These are phyloP conservation scores for Rhizopus sp. DNA, from an alignment of 371 early-diverging fungal species.

Conservation along the genomic window DNA sequence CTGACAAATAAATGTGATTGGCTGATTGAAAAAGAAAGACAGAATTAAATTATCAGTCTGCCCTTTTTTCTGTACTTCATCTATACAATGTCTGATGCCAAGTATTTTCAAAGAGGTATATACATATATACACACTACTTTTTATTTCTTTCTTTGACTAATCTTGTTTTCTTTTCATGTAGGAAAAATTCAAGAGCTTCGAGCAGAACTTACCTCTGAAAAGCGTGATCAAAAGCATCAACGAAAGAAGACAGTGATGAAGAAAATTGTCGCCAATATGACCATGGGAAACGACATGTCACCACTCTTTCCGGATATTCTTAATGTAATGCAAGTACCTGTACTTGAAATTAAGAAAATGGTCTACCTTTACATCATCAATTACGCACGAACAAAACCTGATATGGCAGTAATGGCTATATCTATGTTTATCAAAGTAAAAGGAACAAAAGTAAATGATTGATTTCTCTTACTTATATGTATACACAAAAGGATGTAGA, in stretches of 20 bases:
- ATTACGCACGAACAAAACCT: slow-evolving; percentile 85
- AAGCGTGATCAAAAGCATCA: slow-evolving; percentile 88
- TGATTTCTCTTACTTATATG: neutral
- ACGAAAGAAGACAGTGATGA: slow-evolving; percentile 89
- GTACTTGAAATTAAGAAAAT: slow-evolving; percentile 82
- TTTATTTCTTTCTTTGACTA: neutral
- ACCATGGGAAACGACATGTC: slow-evolving; percentile 99
- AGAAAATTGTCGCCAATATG: slow-evolving; percentile 97
- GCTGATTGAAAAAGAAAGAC: slow-evolving; percentile 2
- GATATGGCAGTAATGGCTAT: slow-evolving; percentile 89
- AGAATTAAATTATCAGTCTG: neutral
- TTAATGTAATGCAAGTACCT: slow-evolving; percentile 59
- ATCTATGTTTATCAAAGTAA: slow-evolving; percentile 66
- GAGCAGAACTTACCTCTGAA: slow-evolving; percentile 87
- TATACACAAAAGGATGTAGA: slow-evolving; percentile 58
- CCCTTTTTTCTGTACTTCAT: neutral
- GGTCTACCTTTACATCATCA: slow-evolving; percentile 88
- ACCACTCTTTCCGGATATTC: slow-evolving; percentile 73
- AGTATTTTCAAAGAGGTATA: slow-evolving; percentile 87
- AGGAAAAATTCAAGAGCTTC: slow-evolving; percentile 97
- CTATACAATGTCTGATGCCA: slow-evolving; percentile 70
- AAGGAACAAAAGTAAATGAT: slow-evolving; percentile 13
- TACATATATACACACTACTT: neutral
- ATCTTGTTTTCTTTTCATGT: slow-evolving; percentile 1
- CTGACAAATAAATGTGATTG: neutral